Conservation (phyloP, 1,284 basidiomycete species). For the Ceratobasidium sp. region DNA sequence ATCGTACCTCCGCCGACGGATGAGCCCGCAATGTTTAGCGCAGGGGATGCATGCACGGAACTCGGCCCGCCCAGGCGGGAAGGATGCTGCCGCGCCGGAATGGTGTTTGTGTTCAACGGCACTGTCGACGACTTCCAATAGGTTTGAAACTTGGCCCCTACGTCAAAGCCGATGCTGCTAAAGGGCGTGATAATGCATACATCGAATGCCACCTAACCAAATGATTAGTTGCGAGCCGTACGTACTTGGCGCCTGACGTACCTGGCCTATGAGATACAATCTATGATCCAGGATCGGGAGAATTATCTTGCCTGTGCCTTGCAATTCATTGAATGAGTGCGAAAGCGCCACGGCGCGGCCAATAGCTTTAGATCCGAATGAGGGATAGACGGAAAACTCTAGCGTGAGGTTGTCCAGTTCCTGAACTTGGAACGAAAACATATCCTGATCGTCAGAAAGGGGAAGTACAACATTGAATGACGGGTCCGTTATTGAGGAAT, state of each 20-base stretch:
- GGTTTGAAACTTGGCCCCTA: constrained; percentile 94
- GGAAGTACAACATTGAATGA: constrained; percentile 92
- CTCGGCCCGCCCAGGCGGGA: constrained; percentile 41
- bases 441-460: constrained; percentile 80
- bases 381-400: constrained; percentile 97
- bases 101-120: constrained; percentile 62
- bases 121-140: constrained; percentile 94
- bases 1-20: constrained; percentile 60
- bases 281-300: constrained; percentile 93
- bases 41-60: constrained; percentile 38
- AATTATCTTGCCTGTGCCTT: constrained; percentile 64
- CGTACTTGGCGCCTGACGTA: constrained; percentile 53
- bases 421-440: constrained; percentile 91
- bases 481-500: constrained; percentile 57
- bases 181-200: constrained; percentile 92
- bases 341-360: constrained; percentile 92
- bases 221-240: constrained; percentile 11
- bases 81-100: constrained; percentile 46
- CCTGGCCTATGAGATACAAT: constrained; percentile 95
- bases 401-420: constrained; percentile 80
- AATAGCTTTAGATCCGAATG: constrained; percentile 98
- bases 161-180: constrained; percentile 92
- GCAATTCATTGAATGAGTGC: constrained; percentile 67
- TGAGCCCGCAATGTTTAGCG: constrained; percentile 45
- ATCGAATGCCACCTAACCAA: constrained; percentile 83